Base-by-base conservation (phyloP, 2,329 filamentous ascomycete species). In the Pleoardoris graminearum region DNA sequence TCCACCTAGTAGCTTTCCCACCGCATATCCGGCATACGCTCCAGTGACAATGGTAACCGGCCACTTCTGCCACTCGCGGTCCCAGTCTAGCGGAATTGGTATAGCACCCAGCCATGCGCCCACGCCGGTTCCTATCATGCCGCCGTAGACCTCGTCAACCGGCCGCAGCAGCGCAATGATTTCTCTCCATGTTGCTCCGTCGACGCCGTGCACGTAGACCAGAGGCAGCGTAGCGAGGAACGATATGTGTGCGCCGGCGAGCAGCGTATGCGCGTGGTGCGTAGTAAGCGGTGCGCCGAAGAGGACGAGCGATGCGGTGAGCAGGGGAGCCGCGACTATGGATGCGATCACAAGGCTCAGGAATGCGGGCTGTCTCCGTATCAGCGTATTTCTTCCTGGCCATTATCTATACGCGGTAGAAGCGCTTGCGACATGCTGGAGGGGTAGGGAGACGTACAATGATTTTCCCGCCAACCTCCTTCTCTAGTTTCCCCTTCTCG, bases 1-100 rank as follows among this genome's bases (percentile, higher is more conserved):
- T 11, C 86, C 85, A 16, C 79, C 78, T 1, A 85, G 59, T 50
- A 84, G 66, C 68, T 88, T 87, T 1, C 91, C 91, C 11, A 90
- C 60, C 1, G 84, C 79, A 72, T 89, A 91, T 1, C 94, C 94
- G 5, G 84, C 75, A 73, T 96, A 97, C 16, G 89, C 80, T 2
- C 94, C 94, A 1, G 84, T 85, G 4, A 97, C 76, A 53, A 99
- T 89, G 0, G 94, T 99, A 42, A 97, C 87, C 0, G 94, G 94
- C 89, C 93, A 99, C 73, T 88, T 90, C 82, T 99, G 94, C 94
- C 94, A 99, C 63, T 96, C 91, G n/a, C 94, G 86, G 72, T 99
- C 94, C 82, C 93, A 97, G 72, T 99, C 94, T 61, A 99, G 78
- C 1, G 94, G 94, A 63, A 99, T 97, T 0, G 95, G 94, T 48